Evolutionary conservation across 805 yeast species (phyloP), one percentile per base, ranked within the genome.

Genomic region (Pichia exigua): DNA sequence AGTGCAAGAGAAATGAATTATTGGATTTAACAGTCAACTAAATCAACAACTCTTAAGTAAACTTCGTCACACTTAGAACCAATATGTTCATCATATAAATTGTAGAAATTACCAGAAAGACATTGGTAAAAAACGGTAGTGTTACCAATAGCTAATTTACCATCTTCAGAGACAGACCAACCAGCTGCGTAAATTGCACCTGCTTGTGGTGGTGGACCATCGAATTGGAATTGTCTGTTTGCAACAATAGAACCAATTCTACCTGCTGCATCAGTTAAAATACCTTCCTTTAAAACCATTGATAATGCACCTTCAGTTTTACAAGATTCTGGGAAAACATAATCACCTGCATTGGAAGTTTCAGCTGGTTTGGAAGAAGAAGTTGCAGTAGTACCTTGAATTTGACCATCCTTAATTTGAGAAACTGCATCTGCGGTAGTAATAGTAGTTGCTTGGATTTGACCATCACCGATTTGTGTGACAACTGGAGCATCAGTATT

Each of bases 181-280:
- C 79, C 78, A 52, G 75, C 77, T 59, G 79, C 79, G 59, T 74
- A 72, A 50, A 73, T 73, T 44, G 79, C 72, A 67, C 79, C 79
- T 48, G 78, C 83, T 69, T 79, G 83, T 57, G 83, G 83, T 67
- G 82, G 82, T 52, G 82, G 82, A 62, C 83, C 83, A 63, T 79
- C 83, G 60, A 79, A 79, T 69, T 79, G 83, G 77, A 79, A 78
- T 68, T 79, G 83, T 71, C 79, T 73, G 77, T 77, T 77, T 54
- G 82, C 80, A 59, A 78, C 82, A 66, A 78, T 77, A 43, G 82
- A 76, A 58, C 82, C 82, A 54, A 78, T 67, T 74, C 82, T 75
- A 54, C 78, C 79, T 47, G 65, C 52, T 22, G 70, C 56, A 59
- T 78, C 82, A 20, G 64, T 72, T 62, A 78, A 69, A 44, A 73